Base-by-base conservation (phyloP, 2,329 filamentous ascomycete species). In the Neoarthrinium moseri region DNA sequence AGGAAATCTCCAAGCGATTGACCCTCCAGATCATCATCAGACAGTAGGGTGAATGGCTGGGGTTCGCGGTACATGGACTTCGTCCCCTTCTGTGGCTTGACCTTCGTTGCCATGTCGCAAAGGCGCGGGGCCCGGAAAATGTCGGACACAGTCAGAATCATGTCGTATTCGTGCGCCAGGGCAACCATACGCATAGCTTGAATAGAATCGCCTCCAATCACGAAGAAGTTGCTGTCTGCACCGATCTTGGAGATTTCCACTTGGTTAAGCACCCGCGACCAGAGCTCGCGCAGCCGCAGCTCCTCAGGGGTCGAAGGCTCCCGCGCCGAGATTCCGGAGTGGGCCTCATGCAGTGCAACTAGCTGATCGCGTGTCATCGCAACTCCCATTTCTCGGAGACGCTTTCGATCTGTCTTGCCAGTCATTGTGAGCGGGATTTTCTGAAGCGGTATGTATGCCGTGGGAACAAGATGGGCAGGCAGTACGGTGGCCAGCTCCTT, bases 171-270 rank as follows among this genome's bases (percentile, higher is more conserved):
- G n/a, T n/a, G n/a, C n/a, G n/a, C n/a, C n/a, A n/a, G n/a, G n/a
- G n/a, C n/a, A n/a, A n/a, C n/a, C n/a, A n/a, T n/a, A n/a, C 22
- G 18, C 24, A 42, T 42, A 6, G 38, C 38, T 6, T 23, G 15
- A 24, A 42, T 42, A 3, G 38, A 42, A 21, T 42, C 26, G 15
- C 38, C 38, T 12, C 38, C 38, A 2, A 42, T 22, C 23, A 11
- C 18, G 13, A 30, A n/a, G 26, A 42, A 42, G n/a, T 24, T 42
- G 24, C 32, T 26, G 7, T 42, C 23, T 18, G 13, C 35, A 13
- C 38, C 38, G 23, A 42, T 42, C 8, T 7, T 35, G 32, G n/a
- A n/a, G n/a, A n/a, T n/a, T n/a, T 35, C 32, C 32, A 11, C 10
- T 8, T 32, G 15, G n/a, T n/a, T 30, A 11, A 42, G 38, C 5